A percentile compares a stretch with the other conserved stretches of the same genome.
Evolutionary conservation across 805 yeast species (phyloP).

Genomic region (Ogataea salicorniae): DNA sequence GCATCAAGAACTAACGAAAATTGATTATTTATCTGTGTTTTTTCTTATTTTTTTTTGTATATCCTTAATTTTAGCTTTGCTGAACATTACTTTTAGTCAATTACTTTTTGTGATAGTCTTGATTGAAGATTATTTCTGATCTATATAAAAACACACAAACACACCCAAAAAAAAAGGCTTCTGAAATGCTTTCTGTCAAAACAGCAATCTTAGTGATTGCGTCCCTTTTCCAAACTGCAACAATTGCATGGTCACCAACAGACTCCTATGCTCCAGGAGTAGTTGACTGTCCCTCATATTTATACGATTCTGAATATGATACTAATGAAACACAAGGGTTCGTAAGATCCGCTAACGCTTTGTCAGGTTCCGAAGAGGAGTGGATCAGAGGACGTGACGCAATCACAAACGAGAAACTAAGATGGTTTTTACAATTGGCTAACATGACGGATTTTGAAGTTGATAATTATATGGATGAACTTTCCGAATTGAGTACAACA

Average conservation of each 20-base stretch:
- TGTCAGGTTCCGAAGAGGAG: conserved; percentile 42
- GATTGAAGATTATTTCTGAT: too few relatives aligned
- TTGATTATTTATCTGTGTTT: too few relatives aligned
- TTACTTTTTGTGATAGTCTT: too few relatives aligned
- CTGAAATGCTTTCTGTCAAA: neutral
- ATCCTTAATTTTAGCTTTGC: too few relatives aligned
- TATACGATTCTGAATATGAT: conserved; percentile 14
- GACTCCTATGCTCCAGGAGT: conserved; percentile 58
- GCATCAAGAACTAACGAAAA: too few relatives aligned
- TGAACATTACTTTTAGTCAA: too few relatives aligned
- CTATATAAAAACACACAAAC: too few relatives aligned
- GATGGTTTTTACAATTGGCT: conserved; percentile 41
- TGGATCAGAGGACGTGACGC: conserved; percentile 50
- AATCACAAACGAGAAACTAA: conserved; percentile 41
- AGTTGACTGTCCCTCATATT: conserved; percentile 46
- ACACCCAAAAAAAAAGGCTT: too few relatives aligned
- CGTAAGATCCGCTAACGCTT: conserved; percentile 41
- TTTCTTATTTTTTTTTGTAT: too few relatives aligned
- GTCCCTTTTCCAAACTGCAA: neutral
- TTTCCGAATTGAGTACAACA: conserved; percentile 12
- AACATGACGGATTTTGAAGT: conserved; percentile 45
- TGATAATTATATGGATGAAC: conserved; percentile 33
- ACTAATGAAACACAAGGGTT: conserved; percentile 19
- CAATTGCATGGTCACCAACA: conserved; percentile 46
- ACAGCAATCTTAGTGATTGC: neutral